Evolutionary conservation across 306 rosid species (phyloP).

Genomic region (Hippophae rhamnoides): DNA sequence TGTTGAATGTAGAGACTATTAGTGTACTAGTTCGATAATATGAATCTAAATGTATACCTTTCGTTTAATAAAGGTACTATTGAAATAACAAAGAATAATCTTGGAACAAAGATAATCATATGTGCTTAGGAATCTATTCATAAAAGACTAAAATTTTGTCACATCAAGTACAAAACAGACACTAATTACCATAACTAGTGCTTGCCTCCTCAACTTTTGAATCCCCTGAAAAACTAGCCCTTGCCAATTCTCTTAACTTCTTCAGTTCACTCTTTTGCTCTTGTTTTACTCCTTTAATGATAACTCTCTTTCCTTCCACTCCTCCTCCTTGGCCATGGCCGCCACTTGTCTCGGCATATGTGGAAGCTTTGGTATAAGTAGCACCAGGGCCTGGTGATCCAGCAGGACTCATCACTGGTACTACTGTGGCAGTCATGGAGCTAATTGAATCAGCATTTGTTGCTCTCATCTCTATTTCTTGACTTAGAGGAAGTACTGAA

Average conservation of each 20-base stretch:
- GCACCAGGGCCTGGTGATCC: conserved; percentile 27
- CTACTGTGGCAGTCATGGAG: conserved; percentile 51
- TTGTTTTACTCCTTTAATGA: conserved; percentile 21
- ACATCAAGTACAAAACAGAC: conserved; percentile 8
- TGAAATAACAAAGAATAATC: too few relatives aligned
- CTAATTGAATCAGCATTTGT: conserved; percentile 32
- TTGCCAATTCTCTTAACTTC: conserved; percentile 51
- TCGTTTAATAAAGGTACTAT: too few relatives aligned
- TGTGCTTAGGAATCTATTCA: too few relatives aligned
- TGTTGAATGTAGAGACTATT: too few relatives aligned
- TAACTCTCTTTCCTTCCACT: conserved; percentile 31
- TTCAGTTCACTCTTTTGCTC: conserved; percentile 37
- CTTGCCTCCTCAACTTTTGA: conserved; percentile 34
- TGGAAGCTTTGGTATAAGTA: conserved; percentile 15
- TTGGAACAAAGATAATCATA: too few relatives aligned
- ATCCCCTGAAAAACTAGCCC: conserved; percentile 47
- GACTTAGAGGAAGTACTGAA: conserved; percentile 23
- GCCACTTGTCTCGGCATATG: conserved; percentile 10
- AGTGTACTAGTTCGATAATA: too few relatives aligned
- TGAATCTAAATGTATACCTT: too few relatives aligned
- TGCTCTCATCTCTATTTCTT: conserved; percentile 33
- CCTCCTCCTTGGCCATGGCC: conserved; percentile 19
- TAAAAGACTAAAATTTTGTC: too few relatives aligned
- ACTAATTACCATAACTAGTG: conserved; percentile 31
- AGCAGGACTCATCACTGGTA: conserved; percentile 52